These are phyloP conservation scores for Amanita phalloides DNA, from an alignment of 768 basidiomycete genomes.

Conservation along the genomic window DNA sequence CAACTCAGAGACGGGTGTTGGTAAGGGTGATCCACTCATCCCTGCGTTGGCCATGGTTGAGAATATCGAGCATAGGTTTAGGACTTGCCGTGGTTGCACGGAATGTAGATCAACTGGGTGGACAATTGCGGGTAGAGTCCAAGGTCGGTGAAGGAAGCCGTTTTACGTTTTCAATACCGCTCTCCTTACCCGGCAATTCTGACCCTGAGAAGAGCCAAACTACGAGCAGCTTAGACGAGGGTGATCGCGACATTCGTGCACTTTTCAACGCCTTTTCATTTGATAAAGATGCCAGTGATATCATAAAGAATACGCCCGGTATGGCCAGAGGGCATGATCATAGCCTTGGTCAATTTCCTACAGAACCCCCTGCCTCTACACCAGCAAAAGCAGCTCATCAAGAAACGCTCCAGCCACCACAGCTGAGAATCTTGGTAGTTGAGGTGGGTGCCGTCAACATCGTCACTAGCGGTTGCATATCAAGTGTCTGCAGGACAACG, in stretches of 20 bases:
- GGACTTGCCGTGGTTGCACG: conserved; percentile 75
- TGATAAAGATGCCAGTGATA: neutral
- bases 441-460: conserved; percentile 33
- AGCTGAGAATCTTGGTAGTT: conserved; percentile 48
- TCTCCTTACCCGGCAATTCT: conserved; percentile 27
- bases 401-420: neutral
- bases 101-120: conserved; percentile 70
- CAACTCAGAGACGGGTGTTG: conserved; percentile 32
- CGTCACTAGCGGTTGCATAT: neutral
- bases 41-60: neutral
- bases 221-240: neutral
- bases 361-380: neutral
- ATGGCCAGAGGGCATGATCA: neutral
- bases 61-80: conserved; percentile 30
- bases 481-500: conserved; percentile 44
- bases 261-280: neutral
- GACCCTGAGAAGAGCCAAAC: conserved; percentile 1
- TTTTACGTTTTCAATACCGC: conserved; percentile 65
- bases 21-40: conserved; percentile 17
- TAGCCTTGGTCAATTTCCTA: neutral
- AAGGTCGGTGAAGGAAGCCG: conserved; percentile 52
- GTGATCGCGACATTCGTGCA: neutral
- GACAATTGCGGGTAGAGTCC: conserved; percentile 72
- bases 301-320: neutral
- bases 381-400: neutral